Evolutionary conservation across 345 rosid genomes (phyloP).

Genomic region (Aquilaria malaccensis): DNA sequence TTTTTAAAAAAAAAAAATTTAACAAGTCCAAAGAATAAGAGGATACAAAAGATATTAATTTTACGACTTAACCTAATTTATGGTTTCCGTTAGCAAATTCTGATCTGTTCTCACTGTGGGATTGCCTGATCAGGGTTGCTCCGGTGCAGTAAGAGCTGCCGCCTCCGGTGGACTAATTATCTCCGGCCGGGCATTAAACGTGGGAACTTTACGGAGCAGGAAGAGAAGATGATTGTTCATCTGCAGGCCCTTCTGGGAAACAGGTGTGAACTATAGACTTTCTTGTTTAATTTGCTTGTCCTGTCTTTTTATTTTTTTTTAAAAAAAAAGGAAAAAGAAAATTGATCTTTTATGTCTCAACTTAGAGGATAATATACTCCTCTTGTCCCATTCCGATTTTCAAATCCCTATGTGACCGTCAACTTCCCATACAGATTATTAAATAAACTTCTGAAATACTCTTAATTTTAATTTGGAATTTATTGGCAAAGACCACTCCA

Average conservation of each 20-base stretch:
- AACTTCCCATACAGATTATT: too few species aligned
- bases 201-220: constrained; percentile 79
- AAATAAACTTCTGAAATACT: too few species aligned
- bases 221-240: constrained; percentile 91
- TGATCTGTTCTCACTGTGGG: neutral
- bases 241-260: constrained; percentile 98
- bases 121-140: constrained; percentile 49
- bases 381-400: neutral
- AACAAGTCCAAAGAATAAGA: too few species aligned
- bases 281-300: too few species aligned
- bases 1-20: neutral
- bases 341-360: too few species aligned
- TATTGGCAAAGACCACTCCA: too few species aligned
- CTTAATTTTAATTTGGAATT: too few species aligned
- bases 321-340: too few species aligned
- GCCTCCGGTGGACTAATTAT: constrained; percentile 98
- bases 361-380: neutral
- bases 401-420: neutral
- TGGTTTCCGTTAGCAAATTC: too few species aligned
- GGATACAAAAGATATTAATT: too few species aligned
- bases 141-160: constrained; percentile 97
- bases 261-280: constrained; percentile 34
- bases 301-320: too few species aligned
- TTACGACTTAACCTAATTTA: too few species aligned
- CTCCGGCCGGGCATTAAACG: constrained; percentile 92